Evolutionary conservation across 2,329 filamentous ascomycete species (phyloP).

Genomic region (Zasmidium angulare): DNA sequence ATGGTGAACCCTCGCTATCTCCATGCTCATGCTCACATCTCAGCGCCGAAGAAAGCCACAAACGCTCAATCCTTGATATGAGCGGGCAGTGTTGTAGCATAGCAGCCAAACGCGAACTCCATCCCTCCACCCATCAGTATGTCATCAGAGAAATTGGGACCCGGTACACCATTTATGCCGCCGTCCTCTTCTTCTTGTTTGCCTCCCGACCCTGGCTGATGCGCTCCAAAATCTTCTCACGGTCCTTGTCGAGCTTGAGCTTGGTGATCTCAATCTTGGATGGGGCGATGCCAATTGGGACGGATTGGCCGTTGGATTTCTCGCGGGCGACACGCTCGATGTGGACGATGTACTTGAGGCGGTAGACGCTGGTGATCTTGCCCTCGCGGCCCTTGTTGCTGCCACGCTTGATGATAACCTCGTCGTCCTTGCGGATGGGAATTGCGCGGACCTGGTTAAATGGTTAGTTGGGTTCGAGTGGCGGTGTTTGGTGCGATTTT

Average conservation of each 20-base stretch:
- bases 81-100: background rate
- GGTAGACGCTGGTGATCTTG: slow-evolving; percentile 97
- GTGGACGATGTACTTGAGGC: slow-evolving; percentile 97
- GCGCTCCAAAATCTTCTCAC: slow-evolving; percentile 83
- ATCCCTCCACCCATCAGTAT: slow-evolving; percentile 8
- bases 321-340: slow-evolving; percentile 95
- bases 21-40: slow-evolving; percentile 1
- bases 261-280: slow-evolving; percentile 98
- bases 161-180: slow-evolving; percentile 16
- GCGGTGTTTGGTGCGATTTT: slow-evolving; percentile 27
- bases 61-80: background rate
- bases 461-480: background rate
- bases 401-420: slow-evolving; percentile 84
- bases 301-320: slow-evolving; percentile 95
- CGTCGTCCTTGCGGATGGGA: slow-evolving; percentile 89
- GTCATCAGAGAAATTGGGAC: slow-evolving; percentile 5
- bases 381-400: slow-evolving; percentile 97
- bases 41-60: background rate
- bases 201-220: slow-evolving; percentile 78
- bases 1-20: slow-evolving; percentile 3
- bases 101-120: slow-evolving; percentile 3
- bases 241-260: slow-evolving; percentile 97
- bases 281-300: slow-evolving; percentile 90
- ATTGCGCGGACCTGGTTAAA: slow-evolving; percentile 65
- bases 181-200: slow-evolving; percentile 53